Base-by-base conservation (phyloP, 2,329 filamentous ascomycete genomes). In the Ilyonectria destructans region DNA sequence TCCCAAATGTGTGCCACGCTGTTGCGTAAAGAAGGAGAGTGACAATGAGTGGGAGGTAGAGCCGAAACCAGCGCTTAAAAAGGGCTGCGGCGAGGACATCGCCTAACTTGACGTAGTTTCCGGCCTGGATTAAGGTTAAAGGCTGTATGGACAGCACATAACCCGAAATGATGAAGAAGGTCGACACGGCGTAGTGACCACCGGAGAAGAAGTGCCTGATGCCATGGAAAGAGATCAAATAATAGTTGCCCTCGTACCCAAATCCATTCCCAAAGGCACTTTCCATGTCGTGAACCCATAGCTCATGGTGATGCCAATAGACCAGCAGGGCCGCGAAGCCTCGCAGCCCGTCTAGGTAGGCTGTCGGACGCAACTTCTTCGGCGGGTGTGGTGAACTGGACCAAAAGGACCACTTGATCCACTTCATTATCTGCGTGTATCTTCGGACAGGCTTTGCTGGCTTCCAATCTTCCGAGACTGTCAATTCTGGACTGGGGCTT, bases 311-410 rank as follows among this genome's bases (percentile, higher is more conserved):
- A 60, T 90, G 88, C 71, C 86, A 83, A 77, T 92, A 92, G 15
- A 93, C 91, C 31, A 92, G 77, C 33, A 93, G 84, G 3, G 91
- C 89, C 5, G 90, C 90, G 69, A 92, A 91, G 4, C 91, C 91
- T 75, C 91, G 82, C 15, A 93, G 81, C 15, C 91, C 91, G 71
- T 93, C 91, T 5, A 81, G 68, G 71, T 88, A 90, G n/a, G 89
- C 88, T 6, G 89, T 91, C 19, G 82, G 80, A 7, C 86, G 81
- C 15, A 85, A 78, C 15, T 74, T 78, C 6, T 75, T 74, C 1
- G 71, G 60, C 6, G 62, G 55, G 3, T 70, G 62, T 1, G 69
- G 58, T 46, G 69, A 51, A 51, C 68, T 72, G 4, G 70, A 55
- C 61, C 71, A 72, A 26, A 71, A 59, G 1, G 62, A 54, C 7